Evolutionary conservation across 1,284 basidiomycete species (phyloP), one percentile per base, ranked within the genome.

Genomic region (Gymnopus androsaceus): DNA sequence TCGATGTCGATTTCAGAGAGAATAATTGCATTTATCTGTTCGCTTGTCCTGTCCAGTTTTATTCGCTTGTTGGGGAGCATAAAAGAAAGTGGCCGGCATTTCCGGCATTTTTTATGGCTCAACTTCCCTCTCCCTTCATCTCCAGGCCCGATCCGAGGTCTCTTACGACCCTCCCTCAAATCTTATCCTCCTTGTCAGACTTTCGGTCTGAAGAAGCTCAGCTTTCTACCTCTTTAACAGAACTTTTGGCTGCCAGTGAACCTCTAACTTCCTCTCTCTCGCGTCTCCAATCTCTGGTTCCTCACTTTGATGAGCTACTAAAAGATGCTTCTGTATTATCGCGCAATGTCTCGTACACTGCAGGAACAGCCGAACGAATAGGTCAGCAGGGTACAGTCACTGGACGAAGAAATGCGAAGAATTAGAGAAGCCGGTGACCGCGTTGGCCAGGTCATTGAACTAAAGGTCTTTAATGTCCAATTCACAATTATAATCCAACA

Each of bases 321-420:
- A 60, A 70, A 12, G 88, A 94, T 59, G 86, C 93, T 0, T 74
- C 73, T 9, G 66, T 77, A 0, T 77, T 92, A 21, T 75, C 77
- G 12, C 64, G 69, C 5, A 86, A 81, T 51, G 87, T 94, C 9
- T 80, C 80, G 1, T 74, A 74, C 19, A 93, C 90, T 0, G 89
- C 90, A 8, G 79, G 85, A 59, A 96, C 93, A 1, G 95, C 95
- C 21, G 87, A 94, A 64, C 79, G 95, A 52, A 92, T 99, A 8
- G 93, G 95, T 5, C n/a, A 90, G 92, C 27, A 88, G 90, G 48
- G 95, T 99, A 7, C 79, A 91, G 30, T 78, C 83, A 3, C 78
- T 99, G 49, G 95, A 98, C 66, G 90, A 94, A 66, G 93, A 98
- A 74, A 94, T 96, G 82, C 80, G 84, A 28, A 81, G 94, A 38